Base-by-base conservation (phyloP, 192 early-diverging fungal genomes). In the Coemansia sp. region DNA sequence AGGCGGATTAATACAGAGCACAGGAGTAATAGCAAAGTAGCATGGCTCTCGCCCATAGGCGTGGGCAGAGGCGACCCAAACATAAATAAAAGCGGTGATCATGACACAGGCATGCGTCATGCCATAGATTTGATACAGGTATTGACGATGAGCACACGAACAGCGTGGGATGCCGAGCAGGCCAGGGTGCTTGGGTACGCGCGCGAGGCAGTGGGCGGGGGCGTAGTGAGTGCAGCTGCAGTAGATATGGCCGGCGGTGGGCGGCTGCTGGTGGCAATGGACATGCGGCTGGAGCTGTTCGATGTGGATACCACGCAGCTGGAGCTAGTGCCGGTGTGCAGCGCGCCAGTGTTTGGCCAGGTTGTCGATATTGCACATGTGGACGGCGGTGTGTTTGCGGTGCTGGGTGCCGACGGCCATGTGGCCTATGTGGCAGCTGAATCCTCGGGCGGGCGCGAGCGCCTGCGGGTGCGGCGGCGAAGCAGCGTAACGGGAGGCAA, bases 221-320 rank as follows among this genome's bases (percentile, higher is more conserved):
- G 32, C 38, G 19, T 54, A 60, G 9, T 25, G 14, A 17, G 31
- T 57, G 19, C 53, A 38, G 17, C n/a, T n/a, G n/a, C n/a, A n/a
- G n/a, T n/a, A n/a, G n/a, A n/a, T n/a, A n/a, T n/a, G n/a, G n/a
- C n/a, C n/a, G n/a, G n/a, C n/a, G n/a, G n/a, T n/a, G n/a, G n/a
- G n/a, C n/a, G n/a, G n/a, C n/a, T 70, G 41, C 18, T 63, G 11
- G 47, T 40, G 4, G 54, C 38, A 16, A 27, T 60, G 3, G 66
- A 41, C 3, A 25, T 54, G 2, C 47, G 37, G 32, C 43, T 69
- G 10, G 53, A 30, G 9, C 28, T 69, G 25, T 54, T 60, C 9
- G 29, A 40, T 7, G 26, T 48, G 8, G 39, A 57, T 6, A 43
- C 27, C 9, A 28, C 34, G 6, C 44, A 19, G 21, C 34, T 25